A percentile compares a stretch with the other conserved stretches of the same genome.
phyloP scores from a whole-genome alignment of 2,329 filamentous ascomycete species.

The Rhynchosporium secalis region DNA sequence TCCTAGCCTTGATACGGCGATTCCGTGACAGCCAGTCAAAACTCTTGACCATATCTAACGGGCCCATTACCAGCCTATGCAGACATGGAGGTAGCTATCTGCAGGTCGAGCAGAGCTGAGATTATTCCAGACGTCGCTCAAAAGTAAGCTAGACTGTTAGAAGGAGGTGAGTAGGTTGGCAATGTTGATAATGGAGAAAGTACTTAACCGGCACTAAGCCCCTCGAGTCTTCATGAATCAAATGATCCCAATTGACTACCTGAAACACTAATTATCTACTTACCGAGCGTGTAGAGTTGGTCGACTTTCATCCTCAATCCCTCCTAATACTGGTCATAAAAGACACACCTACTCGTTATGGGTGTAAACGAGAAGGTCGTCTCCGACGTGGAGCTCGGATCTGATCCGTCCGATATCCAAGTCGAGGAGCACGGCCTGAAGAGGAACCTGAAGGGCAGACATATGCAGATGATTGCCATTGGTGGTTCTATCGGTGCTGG shows the following conservation, averaged over 20 bases:
- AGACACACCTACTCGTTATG: slow-evolving; percentile 15
- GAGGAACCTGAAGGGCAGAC: slow-evolving; percentile 47
- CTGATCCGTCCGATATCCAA: slow-evolving; percentile 27
- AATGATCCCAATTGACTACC: slow-evolving; percentile 16
- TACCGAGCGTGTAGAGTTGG: slow-evolving; percentile 26
- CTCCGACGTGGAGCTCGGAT: slow-evolving; percentile 19
- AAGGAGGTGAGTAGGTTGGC: slow-evolving; percentile 18
- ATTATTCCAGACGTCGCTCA: slow-evolving; percentile 1
- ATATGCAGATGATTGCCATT: slow-evolving; percentile 54
- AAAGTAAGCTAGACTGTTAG: slow-evolving; percentile 21
- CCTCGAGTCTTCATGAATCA: not conserved
- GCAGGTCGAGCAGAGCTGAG: not conserved
- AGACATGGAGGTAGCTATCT: slow-evolving; percentile 9
- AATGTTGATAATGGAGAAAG: slow-evolving; percentile 8
- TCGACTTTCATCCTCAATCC: slow-evolving; percentile 2
- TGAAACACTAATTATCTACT: slow-evolving; percentile 22
- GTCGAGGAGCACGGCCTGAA: slow-evolving; percentile 39
- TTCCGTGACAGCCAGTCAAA: slow-evolving; percentile 19
- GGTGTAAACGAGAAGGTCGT: slow-evolving; percentile 23
- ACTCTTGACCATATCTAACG: slow-evolving; percentile 7
- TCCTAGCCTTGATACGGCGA: slow-evolving; percentile 10
- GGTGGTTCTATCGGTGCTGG: slow-evolving; percentile 52
- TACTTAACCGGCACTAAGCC: slow-evolving; percentile 24
- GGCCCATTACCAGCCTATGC: not conserved
- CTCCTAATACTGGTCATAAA: not conserved